Evolutionary conservation across 225 moss, liverwort and hornwort species (phyloP).

Genomic region (Climacium dendroides): DNA sequence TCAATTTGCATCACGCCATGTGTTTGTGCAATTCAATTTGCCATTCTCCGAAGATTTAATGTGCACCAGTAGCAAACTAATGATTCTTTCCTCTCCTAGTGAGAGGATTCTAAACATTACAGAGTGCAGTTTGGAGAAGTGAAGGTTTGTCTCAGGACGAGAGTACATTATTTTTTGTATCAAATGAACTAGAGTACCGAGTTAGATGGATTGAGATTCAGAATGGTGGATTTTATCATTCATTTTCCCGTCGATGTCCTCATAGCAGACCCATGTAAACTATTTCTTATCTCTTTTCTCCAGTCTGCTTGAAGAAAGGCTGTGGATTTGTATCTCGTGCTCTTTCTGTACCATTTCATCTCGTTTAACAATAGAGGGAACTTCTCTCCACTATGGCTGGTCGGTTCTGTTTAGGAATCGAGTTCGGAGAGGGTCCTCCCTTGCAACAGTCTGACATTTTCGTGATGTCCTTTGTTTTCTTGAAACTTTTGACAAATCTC

Average conservation of each 20-base stretch:
- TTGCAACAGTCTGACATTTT: neutral
- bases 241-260: neutral
- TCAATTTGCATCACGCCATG: neutral
- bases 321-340: neutral
- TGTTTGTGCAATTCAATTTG: neutral
- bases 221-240: neutral
- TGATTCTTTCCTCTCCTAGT: constrained; percentile 5
- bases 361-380: neutral
- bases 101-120: neutral
- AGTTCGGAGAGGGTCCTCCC: neutral
- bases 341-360: neutral
- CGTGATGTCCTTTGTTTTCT: neutral
- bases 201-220: neutral
- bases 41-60: neutral
- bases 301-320: neutral
- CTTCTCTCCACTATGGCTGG: neutral
- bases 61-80: neutral
- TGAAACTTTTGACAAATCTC: neutral
- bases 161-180: neutral
- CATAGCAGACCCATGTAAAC: neutral
- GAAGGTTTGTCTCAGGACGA: neutral
- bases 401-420: neutral
- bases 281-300: neutral
- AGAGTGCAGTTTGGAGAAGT: neutral
- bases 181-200: neutral